Evolutionary conservation across 208 protist species (phyloP).

Genomic region (Acanthamoeba culbertsoni): DNA sequence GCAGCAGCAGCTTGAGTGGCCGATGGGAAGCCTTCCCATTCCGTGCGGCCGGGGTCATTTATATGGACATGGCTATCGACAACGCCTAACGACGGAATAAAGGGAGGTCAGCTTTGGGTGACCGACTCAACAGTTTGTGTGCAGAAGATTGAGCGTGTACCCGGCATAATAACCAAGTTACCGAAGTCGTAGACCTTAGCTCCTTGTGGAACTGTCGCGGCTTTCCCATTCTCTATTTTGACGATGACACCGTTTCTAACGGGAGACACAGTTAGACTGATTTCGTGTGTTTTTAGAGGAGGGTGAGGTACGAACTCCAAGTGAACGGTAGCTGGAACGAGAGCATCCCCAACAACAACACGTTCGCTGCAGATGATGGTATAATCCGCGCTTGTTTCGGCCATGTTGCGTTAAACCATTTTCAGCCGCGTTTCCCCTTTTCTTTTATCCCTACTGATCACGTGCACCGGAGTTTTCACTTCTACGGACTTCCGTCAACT

Average conservation of each 20-base stretch:
- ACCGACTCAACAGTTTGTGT: background rate
- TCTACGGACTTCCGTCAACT: no score
- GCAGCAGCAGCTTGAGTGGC: slow-evolving; percentile 72
- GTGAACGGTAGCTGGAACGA: background rate
- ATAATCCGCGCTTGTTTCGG: background rate
- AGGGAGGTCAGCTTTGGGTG: background rate
- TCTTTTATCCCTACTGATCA: no score
- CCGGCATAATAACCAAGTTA: background rate
- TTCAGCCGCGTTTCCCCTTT: no score
- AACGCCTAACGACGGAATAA: slow-evolving; percentile 44
- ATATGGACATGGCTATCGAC: slow-evolving; percentile 78
- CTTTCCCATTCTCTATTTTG: background rate
- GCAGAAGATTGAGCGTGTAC: background rate
- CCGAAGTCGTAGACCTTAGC: slow-evolving; percentile 23
- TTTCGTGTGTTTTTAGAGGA: background rate
- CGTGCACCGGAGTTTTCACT: no score
- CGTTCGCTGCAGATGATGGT: slow-evolving; percentile 3
- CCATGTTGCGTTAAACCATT: background rate
- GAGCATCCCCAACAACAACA: background rate
- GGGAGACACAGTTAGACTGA: background rate
- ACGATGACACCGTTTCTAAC: background rate
- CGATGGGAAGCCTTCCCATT: slow-evolving; percentile 72
- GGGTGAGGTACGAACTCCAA: background rate
- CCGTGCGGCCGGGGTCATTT: slow-evolving; percentile 74
- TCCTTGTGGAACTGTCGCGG: background rate